These are phyloP conservation scores for Hemisphaericaspora nanyangensis DNA, from an alignment of 805 yeast genomes.

Conservation along the genomic window DNA sequence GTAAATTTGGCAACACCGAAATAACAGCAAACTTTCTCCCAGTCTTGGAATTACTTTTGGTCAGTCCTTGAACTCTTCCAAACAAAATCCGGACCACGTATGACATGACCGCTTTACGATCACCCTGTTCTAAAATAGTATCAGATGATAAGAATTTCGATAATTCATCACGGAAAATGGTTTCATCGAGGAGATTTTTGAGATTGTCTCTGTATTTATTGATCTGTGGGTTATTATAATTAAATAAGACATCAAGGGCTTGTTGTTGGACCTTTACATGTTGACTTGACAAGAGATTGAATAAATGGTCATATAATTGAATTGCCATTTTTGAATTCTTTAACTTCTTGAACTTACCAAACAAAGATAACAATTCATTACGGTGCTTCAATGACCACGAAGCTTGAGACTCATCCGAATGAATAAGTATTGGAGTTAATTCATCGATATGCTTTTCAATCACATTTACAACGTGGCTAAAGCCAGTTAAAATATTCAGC, in stretches of 20 bases:
- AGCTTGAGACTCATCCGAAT: slow-evolving; percentile 14
- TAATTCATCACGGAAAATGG: slow-evolving; percentile 81
- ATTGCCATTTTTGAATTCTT: slow-evolving; percentile 49
- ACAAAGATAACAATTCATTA: slow-evolving; percentile 54
- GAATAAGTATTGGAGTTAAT: slow-evolving; percentile 56
- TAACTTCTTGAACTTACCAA: slow-evolving; percentile 63
- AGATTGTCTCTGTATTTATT: slow-evolving; percentile 71
- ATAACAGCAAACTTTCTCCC: slow-evolving; percentile 72
- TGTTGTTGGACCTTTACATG: slow-evolving; percentile 60
- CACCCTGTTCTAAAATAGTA: slow-evolving; percentile 57
- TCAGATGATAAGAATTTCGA: slow-evolving; percentile 49
- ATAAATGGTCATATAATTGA: slow-evolving; percentile 49
- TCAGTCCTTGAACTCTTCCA: slow-evolving; percentile 76
- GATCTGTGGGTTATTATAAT: slow-evolving; percentile 55
- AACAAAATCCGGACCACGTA: slow-evolving; percentile 71
- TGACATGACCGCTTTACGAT: slow-evolving; percentile 61
- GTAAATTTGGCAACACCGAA: slow-evolving; percentile 55
- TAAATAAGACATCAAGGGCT: slow-evolving; percentile 67
- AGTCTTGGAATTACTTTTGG: slow-evolving; percentile 65
- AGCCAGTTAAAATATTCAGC: slow-evolving; percentile 52
- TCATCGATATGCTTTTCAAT: slow-evolving; percentile 62
- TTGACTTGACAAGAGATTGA: slow-evolving; percentile 59
- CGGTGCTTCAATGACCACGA: slow-evolving; percentile 51
- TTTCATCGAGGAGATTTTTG: slow-evolving; percentile 73
- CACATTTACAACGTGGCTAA: slow-evolving; percentile 55